Base-by-base conservation (phyloP, 2,329 filamentous ascomycete genomes). In the Cladosporium oxysporum region DNA sequence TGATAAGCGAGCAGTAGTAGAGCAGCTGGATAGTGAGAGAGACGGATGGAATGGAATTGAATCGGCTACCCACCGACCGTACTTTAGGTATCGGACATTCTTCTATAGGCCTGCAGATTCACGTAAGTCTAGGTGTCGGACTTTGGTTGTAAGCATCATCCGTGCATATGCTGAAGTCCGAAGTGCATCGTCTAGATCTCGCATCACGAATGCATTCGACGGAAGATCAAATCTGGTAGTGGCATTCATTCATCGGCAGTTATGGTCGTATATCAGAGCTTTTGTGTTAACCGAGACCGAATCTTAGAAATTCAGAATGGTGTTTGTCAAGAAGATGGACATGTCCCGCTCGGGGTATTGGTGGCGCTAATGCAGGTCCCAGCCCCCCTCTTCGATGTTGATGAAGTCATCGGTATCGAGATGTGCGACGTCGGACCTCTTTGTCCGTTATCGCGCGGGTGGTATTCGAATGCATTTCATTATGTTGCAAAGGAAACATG, bases 291-390 rank as follows among this genome's bases (percentile, higher is more conserved):
- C 21, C 18, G 10, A 47, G 41, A 10, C n/a, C 41, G n/a, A 21
- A 1, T 11, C 5, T 5, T 21, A 21, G n/a, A 12, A 18, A 16
- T 47, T 26, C 18, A 49, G 8, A 60, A 11, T 47, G 6, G 41
- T 47, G n/a, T 47, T 21, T 10, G 26, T 47, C 5, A 7, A 31
- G 37, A 12, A 49, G n/a, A 49, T 31, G 41, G 26, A 44, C 23
- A 41, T 16, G 18, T 41, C 33, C 31, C 33, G 47, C 5, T 62
- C 60, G 60, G 60, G 53, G 18, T 41, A 29, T 53, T 55, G 49
- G 53, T 37, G 21, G 41, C 58, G 49, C 60, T 62, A 62, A 23
- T 26, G 60, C 59, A 62, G 47, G 59, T 62, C 60, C 49, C 60
- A 41, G n/a, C 33, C 23, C 33, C 23, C 49, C 31, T 23, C 47